Evolutionary conservation across 441 rosid genomes (phyloP), one percentile per base, ranked within the genome.

Genomic region (Adansonia rubrostipa): DNA sequence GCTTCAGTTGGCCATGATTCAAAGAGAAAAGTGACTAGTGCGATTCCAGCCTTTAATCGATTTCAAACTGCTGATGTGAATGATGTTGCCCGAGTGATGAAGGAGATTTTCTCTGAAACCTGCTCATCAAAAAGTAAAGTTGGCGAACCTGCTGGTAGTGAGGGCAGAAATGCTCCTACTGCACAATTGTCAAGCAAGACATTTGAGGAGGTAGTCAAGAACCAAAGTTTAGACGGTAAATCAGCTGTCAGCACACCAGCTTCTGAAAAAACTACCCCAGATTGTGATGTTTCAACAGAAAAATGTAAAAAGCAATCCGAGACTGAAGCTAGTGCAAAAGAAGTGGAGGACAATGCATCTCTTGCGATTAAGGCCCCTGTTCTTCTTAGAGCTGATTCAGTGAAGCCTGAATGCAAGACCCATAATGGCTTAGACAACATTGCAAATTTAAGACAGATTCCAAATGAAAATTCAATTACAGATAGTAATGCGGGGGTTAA

Each of bases 71-170:
- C 92, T 87, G 94, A 87, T 78, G 82, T 91, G 69, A 91, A 84
- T 77, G 97, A 91, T 82, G 92, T 92, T 86, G 93, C 97, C 51
- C 92, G 95, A 81, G 93, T 89, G 80, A 92, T 92, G 92, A 92
- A 92, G 88, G 93, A 91, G 82, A 89, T 91, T 9, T 92, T 91
- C 79, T 91, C 97, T 17, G 97, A 89, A 85, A 84, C 90, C 83
- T 87, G 90, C 82, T 80, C 88, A 19, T 77, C 87, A 40, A 92
- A 89, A 83, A 77, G 77, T 79, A 92, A 83, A 85, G 67, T 68
- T 63, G 86, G 82, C 5, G 95, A 90, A 66, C 72, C 86, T 69
- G 80, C 86, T 71, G 80, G 54, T 73, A 80, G 14, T 77, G 89
- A 87, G 51, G 73, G 20, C 54, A 82, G 74, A 79, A 85, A 74